Percentiles rank a stretch among this genome's conserved stretches.
These are phyloP conservation scores for Hemerocallis citrina DNA, from an alignment of 106 monocot genomes.

Conservation along the genomic window DNA sequence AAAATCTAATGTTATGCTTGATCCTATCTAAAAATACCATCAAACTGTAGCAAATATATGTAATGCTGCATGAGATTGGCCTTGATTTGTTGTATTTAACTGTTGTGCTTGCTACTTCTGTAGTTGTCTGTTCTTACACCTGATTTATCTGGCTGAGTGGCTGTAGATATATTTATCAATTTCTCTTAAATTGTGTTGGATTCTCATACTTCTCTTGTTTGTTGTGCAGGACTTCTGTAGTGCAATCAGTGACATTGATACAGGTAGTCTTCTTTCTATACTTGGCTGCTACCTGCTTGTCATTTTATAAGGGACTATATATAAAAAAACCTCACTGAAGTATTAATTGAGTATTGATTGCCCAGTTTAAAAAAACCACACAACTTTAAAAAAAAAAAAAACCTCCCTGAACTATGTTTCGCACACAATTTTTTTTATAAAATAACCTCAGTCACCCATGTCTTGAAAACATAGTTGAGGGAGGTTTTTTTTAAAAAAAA, in stretches of 20 bases:
- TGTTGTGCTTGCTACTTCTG: background rate
- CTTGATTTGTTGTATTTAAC: background rate
- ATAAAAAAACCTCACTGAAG: too few species aligned
- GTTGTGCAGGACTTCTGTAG: conserved; percentile 76
- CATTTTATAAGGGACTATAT: background rate
- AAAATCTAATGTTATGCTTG: background rate
- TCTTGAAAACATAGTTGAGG: too few species aligned
- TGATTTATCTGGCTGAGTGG: background rate
- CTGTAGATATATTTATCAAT: background rate
- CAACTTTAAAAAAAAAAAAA: too few species aligned
- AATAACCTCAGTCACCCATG: too few species aligned
- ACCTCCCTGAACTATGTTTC: too few species aligned
- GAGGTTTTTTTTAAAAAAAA: too few species aligned
- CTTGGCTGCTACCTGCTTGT: background rate
- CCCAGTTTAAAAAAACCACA: too few species aligned
- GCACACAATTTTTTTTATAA: too few species aligned
- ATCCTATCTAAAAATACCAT: background rate
- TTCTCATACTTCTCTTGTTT: background rate
- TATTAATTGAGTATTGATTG: too few species aligned
- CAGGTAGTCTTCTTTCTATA: conserved; percentile 42
- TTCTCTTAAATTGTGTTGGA: background rate
- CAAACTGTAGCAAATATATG: background rate
- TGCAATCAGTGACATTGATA: conserved; percentile 57
- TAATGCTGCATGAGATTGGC: background rate
- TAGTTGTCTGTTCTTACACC: background rate